Evolutionary conservation across 2,329 filamentous ascomycete genomes (phyloP).

Genomic region (Dryadomyces quercivorus): DNA sequence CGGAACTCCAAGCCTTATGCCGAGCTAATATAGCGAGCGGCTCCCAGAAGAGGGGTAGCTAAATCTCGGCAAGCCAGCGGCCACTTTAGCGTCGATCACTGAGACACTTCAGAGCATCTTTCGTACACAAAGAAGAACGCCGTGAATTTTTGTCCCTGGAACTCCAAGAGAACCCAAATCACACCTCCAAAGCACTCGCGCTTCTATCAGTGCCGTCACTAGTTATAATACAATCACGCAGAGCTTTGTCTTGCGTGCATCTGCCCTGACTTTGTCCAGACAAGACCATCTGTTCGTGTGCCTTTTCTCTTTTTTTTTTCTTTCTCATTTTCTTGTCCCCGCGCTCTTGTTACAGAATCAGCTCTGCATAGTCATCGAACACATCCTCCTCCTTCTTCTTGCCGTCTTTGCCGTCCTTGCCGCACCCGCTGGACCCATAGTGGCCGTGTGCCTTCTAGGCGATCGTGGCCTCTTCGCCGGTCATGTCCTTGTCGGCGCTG

Average conservation of each 20-base stretch:
- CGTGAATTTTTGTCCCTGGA: neutral
- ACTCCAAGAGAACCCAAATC: slow-evolving; percentile 2
- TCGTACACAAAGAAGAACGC: neutral
- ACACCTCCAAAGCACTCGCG: neutral
- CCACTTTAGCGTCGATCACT: too few relatives aligned
- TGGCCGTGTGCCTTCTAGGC: slow-evolving; percentile 1
- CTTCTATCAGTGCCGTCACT: neutral
- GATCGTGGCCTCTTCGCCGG: slow-evolving; percentile 25
- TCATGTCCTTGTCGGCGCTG: slow-evolving; percentile 23
- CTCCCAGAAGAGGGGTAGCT: too few relatives aligned
- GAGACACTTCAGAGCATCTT: too few relatives aligned
- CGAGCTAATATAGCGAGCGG: too few relatives aligned
- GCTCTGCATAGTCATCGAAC: neutral
- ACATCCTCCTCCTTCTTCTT: neutral
- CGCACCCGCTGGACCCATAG: neutral
- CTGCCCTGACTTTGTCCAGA: neutral
- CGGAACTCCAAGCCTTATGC: too few relatives aligned
- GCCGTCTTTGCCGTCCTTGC: too few relatives aligned
- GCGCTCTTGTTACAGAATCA: neutral
- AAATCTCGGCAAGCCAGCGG: too few relatives aligned
- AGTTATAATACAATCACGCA: neutral
- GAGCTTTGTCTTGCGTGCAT: neutral
- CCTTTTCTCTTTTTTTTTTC: neutral
- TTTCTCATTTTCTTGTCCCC: neutral
- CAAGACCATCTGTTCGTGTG: neutral